Conservation (phyloP, 805 yeast species). For the Wickerhamia fluorescens region DNA sequence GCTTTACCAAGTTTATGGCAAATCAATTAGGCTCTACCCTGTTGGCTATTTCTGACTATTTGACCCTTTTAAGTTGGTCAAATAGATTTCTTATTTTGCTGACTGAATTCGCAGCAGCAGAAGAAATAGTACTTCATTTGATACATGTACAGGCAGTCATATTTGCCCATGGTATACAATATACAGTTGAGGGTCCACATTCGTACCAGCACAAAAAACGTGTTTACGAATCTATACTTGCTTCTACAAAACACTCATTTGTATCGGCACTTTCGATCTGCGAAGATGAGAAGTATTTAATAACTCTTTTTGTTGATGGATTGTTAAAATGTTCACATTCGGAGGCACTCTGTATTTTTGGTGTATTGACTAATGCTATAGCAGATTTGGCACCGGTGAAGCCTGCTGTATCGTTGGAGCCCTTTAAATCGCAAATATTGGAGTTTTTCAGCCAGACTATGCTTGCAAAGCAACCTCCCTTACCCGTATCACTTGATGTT, state of each 20-base stretch:
- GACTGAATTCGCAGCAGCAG: slow-evolving; percentile 6
- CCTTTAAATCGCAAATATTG: slow-evolving; percentile 4
- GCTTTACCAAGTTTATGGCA: slow-evolving; percentile 34
- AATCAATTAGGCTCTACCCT: slow-evolving; percentile 21
- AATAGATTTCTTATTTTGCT: slow-evolving; percentile 26
- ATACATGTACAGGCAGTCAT: slow-evolving; percentile 29
- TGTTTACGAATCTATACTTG: slow-evolving; percentile 20
- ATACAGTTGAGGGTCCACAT: slow-evolving; percentile 7
- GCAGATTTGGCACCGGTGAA: slow-evolving; percentile 16
- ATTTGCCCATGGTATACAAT: slow-evolving; percentile 18
- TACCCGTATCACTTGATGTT: slow-evolving; percentile 22
- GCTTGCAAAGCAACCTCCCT: slow-evolving; percentile 38
- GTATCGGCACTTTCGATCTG: neutral
- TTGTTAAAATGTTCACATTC: too few relatives aligned
- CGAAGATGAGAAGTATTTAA: neutral
- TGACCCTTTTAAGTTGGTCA: slow-evolving; percentile 55
- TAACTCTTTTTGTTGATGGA: too few relatives aligned
- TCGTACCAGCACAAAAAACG: slow-evolving; percentile 12
- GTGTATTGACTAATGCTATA: slow-evolving; percentile 17
- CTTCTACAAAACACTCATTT: slow-evolving; percentile 22
- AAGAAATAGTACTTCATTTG: slow-evolving; percentile 15
- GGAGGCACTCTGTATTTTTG: slow-evolving; percentile 14
- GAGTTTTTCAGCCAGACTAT: slow-evolving; percentile 31
- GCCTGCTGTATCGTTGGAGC: slow-evolving; percentile 15
- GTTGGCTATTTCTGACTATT: slow-evolving; percentile 51